Percentiles rank a stretch among this genome's conserved stretches.
phyloP scores from a whole-genome alignment of 1,284 basidiomycete genomes.

The Boletus subluridellus region DNA sequence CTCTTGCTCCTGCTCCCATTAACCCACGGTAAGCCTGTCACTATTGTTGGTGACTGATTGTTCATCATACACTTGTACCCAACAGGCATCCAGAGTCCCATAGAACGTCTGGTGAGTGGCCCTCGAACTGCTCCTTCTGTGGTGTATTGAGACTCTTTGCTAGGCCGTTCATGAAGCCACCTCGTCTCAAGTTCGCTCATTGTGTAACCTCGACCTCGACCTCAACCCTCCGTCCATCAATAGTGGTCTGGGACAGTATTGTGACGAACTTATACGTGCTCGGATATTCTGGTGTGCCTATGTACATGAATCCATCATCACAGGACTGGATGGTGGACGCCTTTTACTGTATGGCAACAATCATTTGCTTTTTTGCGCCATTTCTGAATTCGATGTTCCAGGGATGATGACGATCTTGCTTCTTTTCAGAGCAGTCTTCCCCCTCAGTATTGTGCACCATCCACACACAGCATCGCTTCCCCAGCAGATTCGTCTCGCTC shows the following conservation, averaged over 20 bases:
- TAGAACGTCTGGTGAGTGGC: slow-evolving; percentile 49
- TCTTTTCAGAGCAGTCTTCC: slow-evolving; percentile 67
- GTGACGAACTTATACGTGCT: slow-evolving; percentile 64
- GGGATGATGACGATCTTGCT: slow-evolving; percentile 30
- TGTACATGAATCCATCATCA: slow-evolving; percentile 76
- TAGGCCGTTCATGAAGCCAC: slow-evolving; percentile 59
- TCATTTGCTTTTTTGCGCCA: not conserved
- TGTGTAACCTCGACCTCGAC: slow-evolving; percentile 52
- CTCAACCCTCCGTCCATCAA: slow-evolving; percentile 44
- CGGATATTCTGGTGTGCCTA: slow-evolving; percentile 85
- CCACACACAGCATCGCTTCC: slow-evolving; percentile 29
- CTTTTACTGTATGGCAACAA: slow-evolving; percentile 60
- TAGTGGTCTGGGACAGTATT: slow-evolving; percentile 51
- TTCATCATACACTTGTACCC: slow-evolving; percentile 6
- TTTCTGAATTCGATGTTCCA: slow-evolving; percentile 17
- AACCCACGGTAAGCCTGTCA: slow-evolving; percentile 59
- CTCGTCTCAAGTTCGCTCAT: slow-evolving; percentile 63
- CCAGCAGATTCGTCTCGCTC: slow-evolving; percentile 24
- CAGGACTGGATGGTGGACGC: slow-evolving; percentile 74
- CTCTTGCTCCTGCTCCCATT: slow-evolving; percentile 76
- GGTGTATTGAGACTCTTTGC: slow-evolving; percentile 8
- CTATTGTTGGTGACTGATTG: slow-evolving; percentile 5
- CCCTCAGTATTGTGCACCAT: slow-evolving; percentile 31
- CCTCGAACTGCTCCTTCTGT: not conserved
- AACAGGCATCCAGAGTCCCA: slow-evolving; percentile 45